These are phyloP conservation scores for Nakazawaea wyomingensis DNA, from an alignment of 805 yeast genomes.

Conservation along the genomic window DNA sequence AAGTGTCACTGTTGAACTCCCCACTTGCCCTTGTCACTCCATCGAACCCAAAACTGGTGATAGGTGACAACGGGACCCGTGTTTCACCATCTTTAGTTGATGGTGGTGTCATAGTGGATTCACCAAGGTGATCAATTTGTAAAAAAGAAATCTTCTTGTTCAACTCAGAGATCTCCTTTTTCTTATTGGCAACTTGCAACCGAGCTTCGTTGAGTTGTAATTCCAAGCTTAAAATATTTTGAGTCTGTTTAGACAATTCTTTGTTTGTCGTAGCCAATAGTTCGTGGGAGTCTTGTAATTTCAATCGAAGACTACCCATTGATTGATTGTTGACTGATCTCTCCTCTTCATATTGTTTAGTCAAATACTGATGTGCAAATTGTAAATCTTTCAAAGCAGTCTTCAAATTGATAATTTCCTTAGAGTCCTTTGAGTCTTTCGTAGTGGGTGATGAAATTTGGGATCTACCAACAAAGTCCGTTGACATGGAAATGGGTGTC, in stretches of 20 bases:
- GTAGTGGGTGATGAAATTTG: constrained; percentile 17
- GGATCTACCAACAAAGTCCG: constrained; percentile 10
- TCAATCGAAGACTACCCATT: constrained; percentile 48
- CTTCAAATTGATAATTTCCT: constrained; percentile 24
- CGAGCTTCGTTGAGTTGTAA: constrained; percentile 30
- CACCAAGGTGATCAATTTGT: constrained; percentile 41
- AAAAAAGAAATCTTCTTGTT: constrained; percentile 40
- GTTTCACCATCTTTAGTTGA: constrained; percentile 8
- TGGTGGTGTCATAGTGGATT: constrained; percentile 14
- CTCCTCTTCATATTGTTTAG: constrained; percentile 65
- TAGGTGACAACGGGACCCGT: constrained; percentile 14
- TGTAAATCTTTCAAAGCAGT: constrained; percentile 66
- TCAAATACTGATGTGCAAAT: constrained; percentile 64
- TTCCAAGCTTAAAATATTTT: constrained; percentile 29
- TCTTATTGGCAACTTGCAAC: constrained; percentile 26
- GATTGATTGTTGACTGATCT: constrained; percentile 48
- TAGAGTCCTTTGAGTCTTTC: constrained; percentile 7
- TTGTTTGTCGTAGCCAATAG: constrained; percentile 37
- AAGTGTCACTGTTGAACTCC: neutral
- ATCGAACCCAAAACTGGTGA: constrained; percentile 18
- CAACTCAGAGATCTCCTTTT: constrained; percentile 36
- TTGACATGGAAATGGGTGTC: constrained; percentile 15
- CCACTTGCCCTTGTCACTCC: constrained; percentile 1
- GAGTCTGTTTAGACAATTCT: constrained; percentile 31
- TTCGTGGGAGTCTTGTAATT: constrained; percentile 45